These are phyloP conservation scores for Kurtzmaniella fragi DNA, from an alignment of 805 yeast genomes.

Conservation along the genomic window DNA sequence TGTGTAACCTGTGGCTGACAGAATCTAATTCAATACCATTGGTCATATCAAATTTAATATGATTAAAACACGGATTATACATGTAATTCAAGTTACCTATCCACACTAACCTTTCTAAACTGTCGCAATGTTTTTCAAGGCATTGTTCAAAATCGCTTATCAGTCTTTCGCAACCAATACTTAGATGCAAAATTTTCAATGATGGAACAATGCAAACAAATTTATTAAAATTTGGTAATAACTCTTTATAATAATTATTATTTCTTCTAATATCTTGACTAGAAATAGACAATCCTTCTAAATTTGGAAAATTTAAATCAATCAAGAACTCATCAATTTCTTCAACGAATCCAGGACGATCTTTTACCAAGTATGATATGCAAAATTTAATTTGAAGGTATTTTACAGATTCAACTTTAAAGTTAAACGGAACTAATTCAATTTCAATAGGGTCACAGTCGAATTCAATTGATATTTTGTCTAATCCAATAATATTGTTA, in stretches of 20 bases:
- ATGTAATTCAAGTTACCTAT: constrained; percentile 4
- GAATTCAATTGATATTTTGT: not conserved
- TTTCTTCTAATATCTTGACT: constrained; percentile 1
- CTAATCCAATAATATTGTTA: not conserved
- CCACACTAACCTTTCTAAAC: constrained; percentile 4
- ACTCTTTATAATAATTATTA: not conserved
- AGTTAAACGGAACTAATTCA: not conserved
- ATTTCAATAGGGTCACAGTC: not conserved
- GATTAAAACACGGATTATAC: not conserved
- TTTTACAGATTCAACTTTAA: not conserved
- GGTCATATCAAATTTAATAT: constrained; percentile 1
- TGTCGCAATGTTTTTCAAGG: not conserved
- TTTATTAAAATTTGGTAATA: constrained; percentile 2
- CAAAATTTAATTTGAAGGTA: not conserved
- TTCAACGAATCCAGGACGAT: not conserved
- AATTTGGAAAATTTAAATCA: not conserved
- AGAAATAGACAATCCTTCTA: constrained; percentile 2
- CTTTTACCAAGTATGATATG: not conserved
- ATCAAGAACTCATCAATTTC: constrained; percentile 3
- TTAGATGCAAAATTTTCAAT: constrained; percentile 1
- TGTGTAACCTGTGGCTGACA: not conserved
- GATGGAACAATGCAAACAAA: not conserved
- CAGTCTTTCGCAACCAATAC: constrained; percentile 3
- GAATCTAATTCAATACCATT: constrained; percentile 1
- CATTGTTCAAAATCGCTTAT: constrained; percentile 1